These are phyloP conservation scores for Dorcoceras hygrometricum DNA, from an alignment of 257 asterid species.

Conservation along the genomic window DNA sequence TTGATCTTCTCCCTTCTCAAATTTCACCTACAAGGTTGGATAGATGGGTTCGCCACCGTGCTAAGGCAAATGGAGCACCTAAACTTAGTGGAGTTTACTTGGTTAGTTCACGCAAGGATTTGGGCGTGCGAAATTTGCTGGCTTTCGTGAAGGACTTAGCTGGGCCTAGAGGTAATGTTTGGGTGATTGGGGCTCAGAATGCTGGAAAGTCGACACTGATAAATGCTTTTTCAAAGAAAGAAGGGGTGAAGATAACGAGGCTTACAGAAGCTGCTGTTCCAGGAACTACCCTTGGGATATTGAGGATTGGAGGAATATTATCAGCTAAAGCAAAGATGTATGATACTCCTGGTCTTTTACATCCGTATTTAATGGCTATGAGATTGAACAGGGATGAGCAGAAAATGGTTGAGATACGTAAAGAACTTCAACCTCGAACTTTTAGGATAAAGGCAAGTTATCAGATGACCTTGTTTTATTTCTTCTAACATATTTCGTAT, in stretches of 20 bases:
- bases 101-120: constrained; percentile 90
- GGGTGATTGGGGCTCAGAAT: constrained; percentile 97
- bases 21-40: constrained; percentile 85
- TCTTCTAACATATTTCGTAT: neutral
- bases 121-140: constrained; percentile 80
- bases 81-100: constrained; percentile 79
- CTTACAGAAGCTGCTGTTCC: constrained; percentile 93
- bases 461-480: neutral
- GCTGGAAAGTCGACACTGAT: constrained; percentile 93
- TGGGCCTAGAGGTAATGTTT: constrained; percentile 95
- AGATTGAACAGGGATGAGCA: constrained; percentile 88
- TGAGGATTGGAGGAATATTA: constrained; percentile 86
- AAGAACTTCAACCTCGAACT: constrained; percentile 86
- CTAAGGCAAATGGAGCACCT: constrained; percentile 85
- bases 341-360: constrained; percentile 92
- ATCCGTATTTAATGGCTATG: constrained; percentile 78
- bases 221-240: constrained; percentile 81
- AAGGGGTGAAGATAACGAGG: constrained; percentile 67
- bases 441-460: constrained; percentile 77
- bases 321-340: constrained; percentile 97
- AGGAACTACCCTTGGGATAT: constrained; percentile 90
- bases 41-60: constrained; percentile 85
- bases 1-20: constrained; percentile 94
- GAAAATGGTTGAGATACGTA: constrained; percentile 89
- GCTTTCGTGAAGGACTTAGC: constrained; percentile 69